Evolutionary conservation across 2,329 filamentous ascomycete genomes (phyloP), one percentile per base, ranked within the genome.

Genomic region (Tetracladium maxilliforme): DNA sequence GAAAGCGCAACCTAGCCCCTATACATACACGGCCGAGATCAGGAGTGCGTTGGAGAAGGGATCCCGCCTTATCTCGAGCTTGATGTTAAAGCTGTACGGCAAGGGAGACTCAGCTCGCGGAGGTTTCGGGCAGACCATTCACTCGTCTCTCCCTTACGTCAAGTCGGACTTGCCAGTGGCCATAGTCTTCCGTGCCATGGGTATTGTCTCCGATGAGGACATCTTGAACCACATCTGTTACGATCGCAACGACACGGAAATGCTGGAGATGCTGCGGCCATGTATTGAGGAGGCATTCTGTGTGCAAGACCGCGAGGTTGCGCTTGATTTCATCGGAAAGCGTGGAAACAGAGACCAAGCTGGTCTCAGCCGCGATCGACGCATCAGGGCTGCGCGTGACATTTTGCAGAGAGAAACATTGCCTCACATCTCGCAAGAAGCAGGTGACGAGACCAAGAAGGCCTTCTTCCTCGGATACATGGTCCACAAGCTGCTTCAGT

Each of bases 401-500:
- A 86, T 98, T 37, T 71, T 98, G 51, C 86, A 94, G 49, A 95
- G 94, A 57, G 92, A 98, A 51, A 79, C 92, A 36, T 57, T 98
- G 23, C 92, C 90, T 14, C 90, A 98, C 44, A 95, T 98, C 33
- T 94, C 87, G 2, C 90, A 98, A 48, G 74, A 70, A 32, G 84
- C 94, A 51, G 90, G 90, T 15, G 92, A 83, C 39, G 87, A 95
- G 49, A 95, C 87, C 2, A 66, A 83, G 30, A 98, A 98, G 49
- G 90, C 92, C 3, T 98, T 93, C 55, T 98, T 95, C 64, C 61
- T 98, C 24, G 90, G 92, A 13, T 98, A 98, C 54, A 98, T 98
- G 87, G 82, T 95, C 23, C 87, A 98, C 53, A 80, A 90, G 47
- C 67, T 98, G 40, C 64, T 95, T 14, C 87, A 94, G 51, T 93